Evolutionary conservation across 1,284 basidiomycete genomes (phyloP), one percentile per base, ranked within the genome.

Genomic region (Pseudozyma pruni): DNA sequence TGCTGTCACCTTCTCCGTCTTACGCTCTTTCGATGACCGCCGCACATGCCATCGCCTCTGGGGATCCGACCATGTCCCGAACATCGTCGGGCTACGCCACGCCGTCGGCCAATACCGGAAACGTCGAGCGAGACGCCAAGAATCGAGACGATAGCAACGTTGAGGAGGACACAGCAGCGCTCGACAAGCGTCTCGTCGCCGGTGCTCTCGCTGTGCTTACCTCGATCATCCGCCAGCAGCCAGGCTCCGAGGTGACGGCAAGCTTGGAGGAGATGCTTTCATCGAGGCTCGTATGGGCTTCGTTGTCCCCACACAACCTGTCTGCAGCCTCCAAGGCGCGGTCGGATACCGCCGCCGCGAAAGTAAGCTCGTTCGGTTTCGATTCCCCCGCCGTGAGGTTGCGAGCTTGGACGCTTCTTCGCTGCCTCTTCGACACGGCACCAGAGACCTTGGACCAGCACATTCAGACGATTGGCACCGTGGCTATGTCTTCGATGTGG

Each of bases 141-240:
- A 80, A 72, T 31, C 61, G 80, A 25, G 79, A 81, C 62, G 79
- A 80, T 20, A 59, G 58, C 22, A 79, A 80, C 19, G 71, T 82
- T 23, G 80, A 82, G 33, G 80, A 82, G 44, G 77, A 76, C 33
- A 64, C 56, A 3, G 64, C 73, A 8, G 78, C 72, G 5, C 74
- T 78, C 9, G 75, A 81, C 52, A 72, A 72, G 22, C 67, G 80
- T 19, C 70, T 82, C 22, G 78, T 75, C 8, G 74, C 77, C 1
- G 78, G 76, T 16, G 75, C 76, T 9, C 56, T 80, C 2, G 76
- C 78, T 1, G 68, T 64, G 11, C 47, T 82, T 0, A 49, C 51
- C 2, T 68, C 69, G 42, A 37, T 75, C 44, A 27, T 77, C 13
- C 37, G 41, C 16, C 44, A 56, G 20, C 31, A 64, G 13, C 42